Conservation (phyloP, 352 stramenopile genomes). For the Pythium sp. region DNA sequence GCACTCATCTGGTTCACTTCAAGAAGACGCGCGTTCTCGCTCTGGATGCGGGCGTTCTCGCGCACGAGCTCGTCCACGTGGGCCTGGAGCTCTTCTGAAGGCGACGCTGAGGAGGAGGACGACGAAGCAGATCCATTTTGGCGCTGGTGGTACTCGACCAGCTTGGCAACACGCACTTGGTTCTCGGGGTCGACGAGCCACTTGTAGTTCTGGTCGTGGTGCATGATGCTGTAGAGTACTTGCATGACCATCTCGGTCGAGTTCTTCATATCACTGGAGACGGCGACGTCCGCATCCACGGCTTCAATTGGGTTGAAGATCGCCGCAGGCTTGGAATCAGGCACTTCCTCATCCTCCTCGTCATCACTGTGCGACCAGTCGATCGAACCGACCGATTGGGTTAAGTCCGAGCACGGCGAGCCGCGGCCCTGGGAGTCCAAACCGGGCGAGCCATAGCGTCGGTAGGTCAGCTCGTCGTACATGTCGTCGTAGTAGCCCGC, state of each 20-base stretch:
- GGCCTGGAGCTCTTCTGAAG: slow-evolving; percentile 41
- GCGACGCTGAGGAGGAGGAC: slow-evolving; percentile 12
- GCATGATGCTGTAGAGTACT: slow-evolving; percentile 57
- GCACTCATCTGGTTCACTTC: slow-evolving; percentile 35
- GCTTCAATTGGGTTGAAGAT: background rate
- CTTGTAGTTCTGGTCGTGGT: slow-evolving; percentile 56
- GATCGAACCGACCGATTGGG: slow-evolving; percentile 42
- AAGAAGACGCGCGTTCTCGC: slow-evolving; percentile 43
- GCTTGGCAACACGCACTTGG: slow-evolving; percentile 44
- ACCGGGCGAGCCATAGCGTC: slow-evolving; percentile 27
- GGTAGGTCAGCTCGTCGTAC: slow-evolving; percentile 48
- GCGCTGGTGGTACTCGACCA: slow-evolving; percentile 47
- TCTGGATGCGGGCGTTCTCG: slow-evolving; percentile 61
- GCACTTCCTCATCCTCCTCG: slow-evolving; percentile 17
- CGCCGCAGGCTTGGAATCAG: slow-evolving; percentile 8
- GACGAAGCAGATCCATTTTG: slow-evolving; percentile 17
- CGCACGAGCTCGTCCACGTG: slow-evolving; percentile 57
- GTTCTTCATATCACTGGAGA: slow-evolving; percentile 15
- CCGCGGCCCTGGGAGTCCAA: slow-evolving; percentile 11
- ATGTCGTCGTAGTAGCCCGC: slow-evolving; percentile 57
- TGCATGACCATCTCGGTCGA: slow-evolving; percentile 59
- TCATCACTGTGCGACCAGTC: slow-evolving; percentile 46
- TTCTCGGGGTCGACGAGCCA: slow-evolving; percentile 50
- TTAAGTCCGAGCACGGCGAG: slow-evolving; percentile 21
- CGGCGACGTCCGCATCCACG: background rate